Evolutionary conservation across 208 protist species (phyloP).

Genomic region (Acanthamoeba royreba): DNA sequence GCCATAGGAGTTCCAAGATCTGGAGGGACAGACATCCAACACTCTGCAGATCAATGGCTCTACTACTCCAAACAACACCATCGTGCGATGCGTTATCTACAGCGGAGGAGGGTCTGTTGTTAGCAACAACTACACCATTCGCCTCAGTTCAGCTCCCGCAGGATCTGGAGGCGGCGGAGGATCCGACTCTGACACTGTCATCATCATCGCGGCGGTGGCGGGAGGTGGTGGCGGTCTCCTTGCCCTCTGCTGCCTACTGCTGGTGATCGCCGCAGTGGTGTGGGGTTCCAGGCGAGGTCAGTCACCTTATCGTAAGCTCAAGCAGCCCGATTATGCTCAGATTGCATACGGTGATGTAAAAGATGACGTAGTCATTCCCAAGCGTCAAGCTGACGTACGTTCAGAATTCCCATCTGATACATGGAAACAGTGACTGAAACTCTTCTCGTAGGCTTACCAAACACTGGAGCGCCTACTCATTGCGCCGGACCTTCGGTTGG

Average conservation of each 20-base stretch:
- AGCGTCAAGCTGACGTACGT: not conserved
- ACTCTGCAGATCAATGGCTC: not conserved
- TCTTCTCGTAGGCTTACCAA: not conserved
- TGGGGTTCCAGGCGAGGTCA: not conserved
- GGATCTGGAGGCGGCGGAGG: not conserved
- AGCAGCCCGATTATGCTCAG: not conserved
- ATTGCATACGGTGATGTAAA: not conserved
- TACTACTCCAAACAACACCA: not conserved
- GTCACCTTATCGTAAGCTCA: conserved; percentile 13
- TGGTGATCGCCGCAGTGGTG: not conserved
- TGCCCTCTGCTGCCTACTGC: not conserved
- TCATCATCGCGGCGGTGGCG: not conserved
- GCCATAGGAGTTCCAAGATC: not conserved
- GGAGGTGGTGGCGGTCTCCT: not conserved
- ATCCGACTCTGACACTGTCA: not conserved
- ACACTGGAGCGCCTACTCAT: not conserved
- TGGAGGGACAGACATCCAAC: not conserved
- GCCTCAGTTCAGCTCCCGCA: not conserved
- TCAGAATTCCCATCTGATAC: not conserved
- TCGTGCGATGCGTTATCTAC: not conserved
- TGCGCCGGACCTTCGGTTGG: not conserved
- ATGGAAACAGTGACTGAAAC: not conserved
- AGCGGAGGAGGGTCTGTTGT: not conserved
- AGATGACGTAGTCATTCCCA: not conserved
- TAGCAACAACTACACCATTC: not conserved